Conservation (phyloP, 2,329 filamentous ascomycete species). For the Juglanconis sp. region DNA sequence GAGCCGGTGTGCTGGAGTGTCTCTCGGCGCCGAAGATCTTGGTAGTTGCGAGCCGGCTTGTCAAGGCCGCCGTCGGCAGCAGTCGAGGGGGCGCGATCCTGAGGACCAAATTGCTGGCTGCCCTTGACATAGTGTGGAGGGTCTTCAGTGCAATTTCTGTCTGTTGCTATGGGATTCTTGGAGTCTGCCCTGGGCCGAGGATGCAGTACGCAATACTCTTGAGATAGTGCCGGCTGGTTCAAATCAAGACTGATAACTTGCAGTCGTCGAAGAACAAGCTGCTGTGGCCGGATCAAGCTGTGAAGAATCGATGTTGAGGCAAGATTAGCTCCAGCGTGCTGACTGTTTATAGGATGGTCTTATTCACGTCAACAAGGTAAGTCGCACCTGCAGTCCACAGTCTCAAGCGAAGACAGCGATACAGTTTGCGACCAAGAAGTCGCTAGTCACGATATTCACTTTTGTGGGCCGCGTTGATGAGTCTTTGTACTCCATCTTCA, state of each 20-base stretch:
- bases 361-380: no score
- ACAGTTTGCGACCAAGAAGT: not conserved
- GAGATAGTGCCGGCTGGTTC: not conserved
- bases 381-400: no score
- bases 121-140: slow-evolving; percentile 8
- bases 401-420: no score
- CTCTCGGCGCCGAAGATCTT: not conserved
- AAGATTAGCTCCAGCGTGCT: no score
- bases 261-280: not conserved
- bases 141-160: not conserved
- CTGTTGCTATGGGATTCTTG: not conserved
- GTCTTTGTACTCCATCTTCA: not conserved
- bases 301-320: no score
- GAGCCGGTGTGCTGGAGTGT: not conserved
- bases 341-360: no score
- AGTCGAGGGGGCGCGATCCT: not conserved
- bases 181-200: not conserved
- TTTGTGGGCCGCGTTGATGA: not conserved
- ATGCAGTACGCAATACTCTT: not conserved
- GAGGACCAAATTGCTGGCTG: not conserved
- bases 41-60: not conserved
- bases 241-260: not conserved
- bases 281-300: no score
- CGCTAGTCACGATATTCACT: not conserved
- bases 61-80: not conserved